Base-by-base conservation (phyloP, 2,329 filamentous ascomycete species). In the Zarea fungicola region DNA sequence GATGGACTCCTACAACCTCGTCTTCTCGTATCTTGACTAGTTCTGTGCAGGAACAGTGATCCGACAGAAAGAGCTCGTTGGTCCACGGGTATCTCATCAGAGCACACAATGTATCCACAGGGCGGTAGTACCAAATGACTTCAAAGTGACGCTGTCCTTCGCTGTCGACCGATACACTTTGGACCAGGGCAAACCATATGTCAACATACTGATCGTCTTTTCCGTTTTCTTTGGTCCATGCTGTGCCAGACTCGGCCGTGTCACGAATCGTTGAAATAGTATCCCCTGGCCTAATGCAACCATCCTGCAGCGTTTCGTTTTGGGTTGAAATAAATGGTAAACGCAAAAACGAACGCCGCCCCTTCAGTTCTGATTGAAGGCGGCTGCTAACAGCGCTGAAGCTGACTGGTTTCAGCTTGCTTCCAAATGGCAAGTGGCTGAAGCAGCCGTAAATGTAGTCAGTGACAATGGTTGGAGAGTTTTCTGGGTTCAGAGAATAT, bases 1-100 rank as follows among this genome's bases (percentile, higher is more conserved):
- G 54, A 34, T 85, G 77, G 2, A 76, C 77, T 0, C 71, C 73
- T 0, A 81, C 58, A 1, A 90, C 69, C 28, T 88, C 75, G 0
- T 74, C 64, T 1, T 75, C 72, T 0, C 70, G 55, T 3, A 88
- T 70, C 23, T 73, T 72, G 0, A 66, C 50, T 1, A 49, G 50
- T 8, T 77, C 70, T 0, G 68, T 62, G 53, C 88, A 93, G 1
- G 83, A 85, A 65, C 89, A 92, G 51, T 90, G 81, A 43, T 89
- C 80, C 0, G 83, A 88, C 0, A 92, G 65, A 53, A 93, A 93
- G 0, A 93, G 64, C 63, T 95, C 88, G 44, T 90, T 87, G 0
- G 66, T 53, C 63, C 80, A 83, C 0, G 84, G 84, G 56, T 92
- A 95, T 9, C 74, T 75, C 65, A 84, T 82, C 6, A 76, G 67